phyloP scores from a whole-genome alignment of 2,329 filamentous ascomycete genomes.

The Colletotrichum sp. region DNA sequence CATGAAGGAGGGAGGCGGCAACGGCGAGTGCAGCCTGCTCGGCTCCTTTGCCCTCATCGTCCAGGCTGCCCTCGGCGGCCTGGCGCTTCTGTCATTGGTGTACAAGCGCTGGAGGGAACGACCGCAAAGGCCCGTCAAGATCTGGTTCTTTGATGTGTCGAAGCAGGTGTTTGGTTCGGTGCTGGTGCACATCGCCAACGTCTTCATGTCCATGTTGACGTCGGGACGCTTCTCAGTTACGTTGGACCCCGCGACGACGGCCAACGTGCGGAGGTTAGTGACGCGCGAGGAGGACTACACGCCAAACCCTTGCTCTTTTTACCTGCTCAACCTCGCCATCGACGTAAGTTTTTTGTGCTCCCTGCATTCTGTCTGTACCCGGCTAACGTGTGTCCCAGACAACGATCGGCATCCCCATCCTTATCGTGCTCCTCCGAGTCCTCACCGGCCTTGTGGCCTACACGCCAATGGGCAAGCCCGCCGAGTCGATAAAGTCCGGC shows the following conservation, averaged over 20 bases:
- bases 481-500: constrained; percentile 89
- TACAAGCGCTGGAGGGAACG: constrained; percentile 93
- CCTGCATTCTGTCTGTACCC: neutral
- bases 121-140: constrained; percentile 89
- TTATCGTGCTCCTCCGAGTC: constrained; percentile 85
- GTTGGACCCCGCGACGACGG: constrained; percentile 50
- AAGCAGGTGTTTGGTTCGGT: constrained; percentile 97
- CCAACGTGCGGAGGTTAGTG: constrained; percentile 40
- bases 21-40: constrained; percentile 84
- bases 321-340: constrained; percentile 90
- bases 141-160: constrained; percentile 97
- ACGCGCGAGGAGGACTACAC: constrained; percentile 58
- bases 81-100: constrained; percentile 86
- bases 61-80: constrained; percentile 81
- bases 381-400: constrained; percentile 62
- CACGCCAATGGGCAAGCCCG: constrained; percentile 80
- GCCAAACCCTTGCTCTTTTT: constrained; percentile 97
- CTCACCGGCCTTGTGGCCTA: constrained; percentile 73
- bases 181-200: constrained; percentile 88
- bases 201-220: constrained; percentile 96
- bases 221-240: constrained; percentile 80
- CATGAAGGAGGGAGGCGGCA: constrained; percentile 31
- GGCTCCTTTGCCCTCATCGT: constrained; percentile 91
- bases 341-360: constrained; percentile 70
- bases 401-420: constrained; percentile 92